These are phyloP conservation scores for Suhomyces sp. DNA, from an alignment of 805 yeast genomes.

Conservation along the genomic window DNA sequence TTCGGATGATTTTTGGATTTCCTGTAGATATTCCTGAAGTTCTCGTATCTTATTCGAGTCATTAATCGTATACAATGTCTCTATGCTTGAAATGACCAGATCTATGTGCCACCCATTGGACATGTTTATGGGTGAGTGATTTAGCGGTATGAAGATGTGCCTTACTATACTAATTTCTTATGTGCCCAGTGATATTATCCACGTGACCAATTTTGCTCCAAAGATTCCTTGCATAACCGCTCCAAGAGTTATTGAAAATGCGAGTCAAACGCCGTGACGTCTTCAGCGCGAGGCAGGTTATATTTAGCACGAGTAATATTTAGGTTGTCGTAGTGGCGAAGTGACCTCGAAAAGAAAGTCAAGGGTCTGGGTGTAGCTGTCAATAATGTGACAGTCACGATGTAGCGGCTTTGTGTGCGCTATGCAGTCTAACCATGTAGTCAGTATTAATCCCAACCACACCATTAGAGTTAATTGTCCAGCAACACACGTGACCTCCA, in stretches of 20 bases:
- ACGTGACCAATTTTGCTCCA: neutral
- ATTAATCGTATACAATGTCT: constrained; percentile 41
- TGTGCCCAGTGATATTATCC: neutral
- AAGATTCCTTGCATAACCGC: neutral
- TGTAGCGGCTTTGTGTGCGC: neutral
- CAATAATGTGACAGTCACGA: neutral
- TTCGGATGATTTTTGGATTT: constrained; percentile 51
- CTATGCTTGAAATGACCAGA: constrained; percentile 21
- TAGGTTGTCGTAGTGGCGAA: neutral
- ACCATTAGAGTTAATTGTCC: neutral
- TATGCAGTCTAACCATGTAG: neutral
- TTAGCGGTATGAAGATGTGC: neutral
- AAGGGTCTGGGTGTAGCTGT: neutral
- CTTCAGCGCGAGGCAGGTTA: neutral
- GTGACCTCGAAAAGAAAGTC: neutral
- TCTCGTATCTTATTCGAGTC: constrained; percentile 36
- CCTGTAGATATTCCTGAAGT: constrained; percentile 56
- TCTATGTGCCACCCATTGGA: constrained; percentile 5
- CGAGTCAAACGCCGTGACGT: neutral
- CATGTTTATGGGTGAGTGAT: neutral
- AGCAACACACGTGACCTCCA: neutral
- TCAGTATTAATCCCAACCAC: neutral
- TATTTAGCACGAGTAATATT: neutral
- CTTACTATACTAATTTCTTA: neutral
- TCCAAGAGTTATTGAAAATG: neutral